Percentiles rank a stretch among this genome's conserved stretches.
These are phyloP conservation scores for Phytophthora parvispora DNA, from an alignment of 352 stramenopile genomes.

Conservation along the genomic window DNA sequence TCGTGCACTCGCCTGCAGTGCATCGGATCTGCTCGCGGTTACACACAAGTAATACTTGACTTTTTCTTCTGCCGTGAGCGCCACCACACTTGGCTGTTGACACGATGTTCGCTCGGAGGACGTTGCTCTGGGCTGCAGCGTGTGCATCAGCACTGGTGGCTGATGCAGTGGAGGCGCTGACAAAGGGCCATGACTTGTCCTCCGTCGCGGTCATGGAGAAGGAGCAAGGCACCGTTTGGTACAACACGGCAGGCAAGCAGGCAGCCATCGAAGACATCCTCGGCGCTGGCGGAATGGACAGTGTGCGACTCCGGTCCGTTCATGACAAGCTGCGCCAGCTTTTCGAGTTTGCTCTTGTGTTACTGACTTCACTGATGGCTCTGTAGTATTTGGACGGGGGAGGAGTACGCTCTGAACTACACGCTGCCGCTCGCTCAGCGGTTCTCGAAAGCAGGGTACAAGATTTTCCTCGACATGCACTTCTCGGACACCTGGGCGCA, in stretches of 20 bases:
- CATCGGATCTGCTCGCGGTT: conserved; percentile 6
- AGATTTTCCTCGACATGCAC: conserved; percentile 46
- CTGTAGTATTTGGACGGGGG: conserved; percentile 34
- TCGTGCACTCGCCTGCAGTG: neutral
- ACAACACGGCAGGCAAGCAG: conserved; percentile 22
- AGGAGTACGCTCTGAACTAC: conserved; percentile 36
- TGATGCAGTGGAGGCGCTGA: conserved; percentile 16
- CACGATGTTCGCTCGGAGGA: conserved; percentile 11
- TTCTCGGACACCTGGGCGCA: conserved; percentile 48
- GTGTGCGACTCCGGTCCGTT: conserved; percentile 37
- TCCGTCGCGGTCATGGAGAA: conserved; percentile 38
- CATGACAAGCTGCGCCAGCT: neutral
- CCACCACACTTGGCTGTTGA: neutral
- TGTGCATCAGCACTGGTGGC: conserved; percentile 12
- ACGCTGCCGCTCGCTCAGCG: conserved; percentile 33
- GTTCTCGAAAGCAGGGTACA: conserved; percentile 37
- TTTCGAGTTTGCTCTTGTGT: neutral
- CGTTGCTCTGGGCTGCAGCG: conserved; percentile 5
- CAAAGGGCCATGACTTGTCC: conserved; percentile 42
- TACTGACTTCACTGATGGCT: neutral
- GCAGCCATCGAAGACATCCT: conserved; percentile 36
- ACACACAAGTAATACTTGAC: too few relatives aligned
- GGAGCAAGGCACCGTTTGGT: conserved; percentile 30
- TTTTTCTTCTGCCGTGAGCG: neutral
- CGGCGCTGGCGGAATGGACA: conserved; percentile 38